Evolutionary conservation across 306 rosid species (phyloP).

Genomic region (Vigna angularis): DNA sequence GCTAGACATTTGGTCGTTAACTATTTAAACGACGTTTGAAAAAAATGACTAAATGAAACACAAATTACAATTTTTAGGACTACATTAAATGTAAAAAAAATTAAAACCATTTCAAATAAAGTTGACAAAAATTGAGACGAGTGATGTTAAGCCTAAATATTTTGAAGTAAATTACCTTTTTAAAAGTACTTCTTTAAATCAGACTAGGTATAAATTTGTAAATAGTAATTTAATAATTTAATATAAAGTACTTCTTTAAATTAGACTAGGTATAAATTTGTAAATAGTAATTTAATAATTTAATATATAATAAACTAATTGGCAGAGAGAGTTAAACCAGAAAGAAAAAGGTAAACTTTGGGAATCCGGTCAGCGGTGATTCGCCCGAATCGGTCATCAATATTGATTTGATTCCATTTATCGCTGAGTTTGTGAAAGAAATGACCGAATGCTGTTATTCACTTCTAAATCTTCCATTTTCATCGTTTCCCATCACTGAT

Average conservation of each 20-base stretch:
- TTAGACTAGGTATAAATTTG: not conserved
- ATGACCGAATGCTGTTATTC: conserved; percentile 53
- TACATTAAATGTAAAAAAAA: no score
- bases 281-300: not conserved
- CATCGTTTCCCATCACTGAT: conserved; percentile 31
- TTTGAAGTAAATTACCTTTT: no score
- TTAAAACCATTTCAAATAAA: no score
- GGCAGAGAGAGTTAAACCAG: not conserved
- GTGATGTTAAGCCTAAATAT: no score
- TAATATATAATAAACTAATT: not conserved
- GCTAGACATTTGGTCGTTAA: no score
- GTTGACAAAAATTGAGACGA: no score
- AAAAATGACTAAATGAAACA: no score
- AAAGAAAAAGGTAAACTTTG: not conserved
- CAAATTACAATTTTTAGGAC: no score
- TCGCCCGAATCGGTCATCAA: not conserved
- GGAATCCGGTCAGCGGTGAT: not conserved
- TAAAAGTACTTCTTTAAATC: not conserved
- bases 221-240: not conserved
- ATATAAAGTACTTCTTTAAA: not conserved
- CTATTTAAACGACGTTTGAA: no score
- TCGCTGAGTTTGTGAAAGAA: not conserved
- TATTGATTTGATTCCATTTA: not conserved
- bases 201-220: not conserved
- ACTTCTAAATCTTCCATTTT: conserved; percentile 47